Percentiles rank a stretch among this genome's conserved stretches.
Conservation (phyloP, 768 basidiomycete species). For the Xanthoconium stramineum region DNA sequence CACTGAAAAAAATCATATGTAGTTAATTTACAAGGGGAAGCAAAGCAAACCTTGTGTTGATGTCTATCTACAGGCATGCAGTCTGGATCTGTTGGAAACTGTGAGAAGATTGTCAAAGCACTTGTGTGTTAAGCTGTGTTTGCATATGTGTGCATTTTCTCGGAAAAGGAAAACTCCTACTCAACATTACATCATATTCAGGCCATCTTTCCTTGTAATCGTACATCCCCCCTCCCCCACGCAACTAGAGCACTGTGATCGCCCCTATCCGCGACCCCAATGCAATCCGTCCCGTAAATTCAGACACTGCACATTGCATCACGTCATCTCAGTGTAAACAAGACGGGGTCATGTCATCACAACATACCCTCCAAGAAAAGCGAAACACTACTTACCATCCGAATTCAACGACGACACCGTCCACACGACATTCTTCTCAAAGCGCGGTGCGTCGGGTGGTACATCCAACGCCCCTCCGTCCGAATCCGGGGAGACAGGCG, state of each 20-base stretch:
- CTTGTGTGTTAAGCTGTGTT: no score
- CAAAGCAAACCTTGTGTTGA: no score
- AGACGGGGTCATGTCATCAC: neutral
- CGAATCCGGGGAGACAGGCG: no score
- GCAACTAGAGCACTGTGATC: conserved; percentile 2
- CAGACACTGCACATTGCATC: conserved; percentile 41
- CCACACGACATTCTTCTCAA: neutral
- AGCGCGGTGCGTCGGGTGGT: neutral
- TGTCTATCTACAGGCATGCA: no score
- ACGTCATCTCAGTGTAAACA: neutral
- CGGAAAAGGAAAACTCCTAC: no score
- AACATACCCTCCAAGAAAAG: neutral
- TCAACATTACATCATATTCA: no score
- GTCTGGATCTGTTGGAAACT: no score
- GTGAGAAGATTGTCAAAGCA: no score
- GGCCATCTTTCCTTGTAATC: no score
- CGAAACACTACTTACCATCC: neutral
- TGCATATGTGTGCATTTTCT: no score
- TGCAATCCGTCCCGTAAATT: conserved; percentile 42
- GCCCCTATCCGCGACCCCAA: conserved; percentile 38
- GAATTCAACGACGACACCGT: neutral
- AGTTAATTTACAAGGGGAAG: no score
- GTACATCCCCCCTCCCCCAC: neutral
- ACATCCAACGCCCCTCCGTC: neutral
- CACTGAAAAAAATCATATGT: no score